phyloP scores from a whole-genome alignment of 495 filamentous ascomycete genomes.

The Penicillium nucicola region DNA sequence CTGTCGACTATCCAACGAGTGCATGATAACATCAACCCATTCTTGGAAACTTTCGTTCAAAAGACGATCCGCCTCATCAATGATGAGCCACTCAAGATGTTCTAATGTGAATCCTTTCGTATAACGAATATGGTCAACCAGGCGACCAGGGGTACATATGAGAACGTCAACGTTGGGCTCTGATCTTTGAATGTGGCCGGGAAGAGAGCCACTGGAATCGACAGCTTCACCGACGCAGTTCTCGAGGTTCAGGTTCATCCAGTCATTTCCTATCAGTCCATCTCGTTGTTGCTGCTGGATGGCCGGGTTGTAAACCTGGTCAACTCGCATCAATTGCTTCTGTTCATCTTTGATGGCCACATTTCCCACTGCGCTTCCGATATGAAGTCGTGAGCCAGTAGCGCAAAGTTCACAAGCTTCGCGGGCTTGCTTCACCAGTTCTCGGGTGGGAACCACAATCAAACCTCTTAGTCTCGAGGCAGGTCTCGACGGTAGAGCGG shows the following conservation, averaged over 20 bases:
- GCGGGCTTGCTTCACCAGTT: conserved; percentile 80
- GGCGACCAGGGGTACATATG: conserved; percentile 85
- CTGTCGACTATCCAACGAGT: conserved; percentile 51
- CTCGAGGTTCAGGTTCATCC: conserved; percentile 46
- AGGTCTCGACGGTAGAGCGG: conserved; percentile 58
- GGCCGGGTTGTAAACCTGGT: conserved; percentile 58
- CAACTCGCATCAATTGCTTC: conserved; percentile 55
- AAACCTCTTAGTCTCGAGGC: conserved; percentile 67
- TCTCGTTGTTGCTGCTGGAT: conserved; percentile 39
- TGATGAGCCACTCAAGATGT: conserved; percentile 77
- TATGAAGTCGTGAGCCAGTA: conserved; percentile 60
- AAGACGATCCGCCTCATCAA: conserved; percentile 92
- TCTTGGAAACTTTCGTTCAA: conserved; percentile 91
- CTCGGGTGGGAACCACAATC: conserved; percentile 84
- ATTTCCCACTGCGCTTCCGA: conserved; percentile 80
- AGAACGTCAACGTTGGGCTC: conserved; percentile 80
- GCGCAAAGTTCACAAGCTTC: conserved; percentile 68
- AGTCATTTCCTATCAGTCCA: conserved; percentile 41
- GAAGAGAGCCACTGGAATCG: conserved; percentile 40
- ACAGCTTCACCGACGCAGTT: conserved; percentile 41
- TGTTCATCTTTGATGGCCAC: conserved; percentile 75
- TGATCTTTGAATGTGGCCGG: conserved; percentile 59
- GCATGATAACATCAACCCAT: conserved; percentile 75
- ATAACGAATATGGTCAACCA: conserved; percentile 85
- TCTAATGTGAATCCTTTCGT: conserved; percentile 77